phyloP scores from a whole-genome alignment of 805 yeast species.

The Maudiozyma barnettii region DNA sequence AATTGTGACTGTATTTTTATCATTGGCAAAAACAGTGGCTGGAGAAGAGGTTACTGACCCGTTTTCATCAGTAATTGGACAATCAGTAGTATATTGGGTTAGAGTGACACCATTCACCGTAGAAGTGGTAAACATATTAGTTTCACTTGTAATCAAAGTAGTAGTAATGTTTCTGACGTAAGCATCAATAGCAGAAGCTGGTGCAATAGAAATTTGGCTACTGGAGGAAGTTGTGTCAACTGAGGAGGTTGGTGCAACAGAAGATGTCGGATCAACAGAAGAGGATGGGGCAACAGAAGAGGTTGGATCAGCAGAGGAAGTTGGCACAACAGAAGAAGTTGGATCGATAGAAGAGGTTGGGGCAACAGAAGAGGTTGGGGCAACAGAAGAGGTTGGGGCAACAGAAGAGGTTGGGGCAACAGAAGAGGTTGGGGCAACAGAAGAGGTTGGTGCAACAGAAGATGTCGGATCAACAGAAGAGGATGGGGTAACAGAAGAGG shows the following conservation, averaged over 20 bases:
- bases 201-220: not conserved
- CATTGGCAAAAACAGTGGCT: not conserved
- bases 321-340: conserved; percentile 29
- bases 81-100: not conserved
- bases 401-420: conserved; percentile 37
- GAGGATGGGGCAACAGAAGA: not conserved
- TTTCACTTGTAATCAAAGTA: conserved; percentile 30
- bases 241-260: conserved; percentile 21
- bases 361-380: not conserved
- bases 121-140: not conserved
- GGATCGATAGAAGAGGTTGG: conserved; percentile 28
- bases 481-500: conserved; percentile 49
- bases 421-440: not conserved
- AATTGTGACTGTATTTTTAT: not conserved
- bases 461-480: conserved; percentile 35
- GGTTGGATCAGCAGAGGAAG: conserved; percentile 31
- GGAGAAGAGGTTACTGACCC: not conserved
- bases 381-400: conserved; percentile 21
- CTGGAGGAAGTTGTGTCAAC: not conserved
- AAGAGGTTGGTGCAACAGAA: conserved; percentile 24
- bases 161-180: conserved; percentile 32
- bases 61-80: not conserved
- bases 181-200: conserved; percentile 6
- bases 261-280: conserved; percentile 30
- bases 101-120: not conserved